Evolutionary conservation across 352 stramenopile genomes (phyloP).

Genomic region (Phytophthora syringae): DNA sequence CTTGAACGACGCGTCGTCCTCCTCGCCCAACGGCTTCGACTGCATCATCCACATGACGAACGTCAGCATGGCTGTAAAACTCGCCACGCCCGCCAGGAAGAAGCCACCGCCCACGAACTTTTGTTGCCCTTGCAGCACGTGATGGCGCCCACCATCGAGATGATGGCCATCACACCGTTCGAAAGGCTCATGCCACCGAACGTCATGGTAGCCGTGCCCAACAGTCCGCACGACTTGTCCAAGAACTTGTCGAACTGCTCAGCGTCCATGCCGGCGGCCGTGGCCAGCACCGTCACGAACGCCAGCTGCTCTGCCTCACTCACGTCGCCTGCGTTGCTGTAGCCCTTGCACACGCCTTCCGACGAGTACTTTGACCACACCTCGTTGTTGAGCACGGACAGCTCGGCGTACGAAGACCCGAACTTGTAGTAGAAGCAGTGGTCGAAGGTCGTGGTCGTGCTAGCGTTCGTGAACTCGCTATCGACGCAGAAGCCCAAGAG

Average conservation of each 20-base stretch:
- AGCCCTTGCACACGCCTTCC: slow-evolving; percentile 58
- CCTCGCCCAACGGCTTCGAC: slow-evolving; percentile 49
- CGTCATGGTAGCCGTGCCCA: slow-evolving; percentile 50
- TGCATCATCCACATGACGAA: slow-evolving; percentile 54
- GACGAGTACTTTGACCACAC: slow-evolving; percentile 51
- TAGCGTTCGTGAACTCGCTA: too few species aligned
- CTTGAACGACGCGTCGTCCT: slow-evolving; percentile 58
- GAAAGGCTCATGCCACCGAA: slow-evolving; percentile 50
- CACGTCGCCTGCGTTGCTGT: slow-evolving; percentile 35
- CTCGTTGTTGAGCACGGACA: slow-evolving; percentile 35
- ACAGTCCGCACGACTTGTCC: slow-evolving; percentile 52
- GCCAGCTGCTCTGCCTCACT: slow-evolving; percentile 30
- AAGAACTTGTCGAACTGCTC: slow-evolving; percentile 65
- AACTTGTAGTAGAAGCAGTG: slow-evolving; percentile 74
- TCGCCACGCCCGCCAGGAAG: slow-evolving; percentile 6
- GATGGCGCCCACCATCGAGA: slow-evolving; percentile 52
- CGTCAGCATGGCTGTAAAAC: slow-evolving; percentile 9
- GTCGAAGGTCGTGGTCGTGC: too few species aligned
- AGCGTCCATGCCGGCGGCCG: slow-evolving; percentile 52
- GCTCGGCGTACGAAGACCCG: slow-evolving; percentile 46
- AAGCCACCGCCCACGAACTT: slow-evolving; percentile 15
- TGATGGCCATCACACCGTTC: slow-evolving; percentile 48
- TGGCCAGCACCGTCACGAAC: slow-evolving; percentile 46
- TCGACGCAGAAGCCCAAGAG: too few species aligned
- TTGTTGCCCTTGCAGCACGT: slow-evolving; percentile 46